Percentiles rank a stretch among this genome's conserved stretches.
These are phyloP conservation scores for Chaetomiaceae sp. DNA, from an alignment of 2,329 filamentous ascomycete species.

Conservation along the genomic window DNA sequence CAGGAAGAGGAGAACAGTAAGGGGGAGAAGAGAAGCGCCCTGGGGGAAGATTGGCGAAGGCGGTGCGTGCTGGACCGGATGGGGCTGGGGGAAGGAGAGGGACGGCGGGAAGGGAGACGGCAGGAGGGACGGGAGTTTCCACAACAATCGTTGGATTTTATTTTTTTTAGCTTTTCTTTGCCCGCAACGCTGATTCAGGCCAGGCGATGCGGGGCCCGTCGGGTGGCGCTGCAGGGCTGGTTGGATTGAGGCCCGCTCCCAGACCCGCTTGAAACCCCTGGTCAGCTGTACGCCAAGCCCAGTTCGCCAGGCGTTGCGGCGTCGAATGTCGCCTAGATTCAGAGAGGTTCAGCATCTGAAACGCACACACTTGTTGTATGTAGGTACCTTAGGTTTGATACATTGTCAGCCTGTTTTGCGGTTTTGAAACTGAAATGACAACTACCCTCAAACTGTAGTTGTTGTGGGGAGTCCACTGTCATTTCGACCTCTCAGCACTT, in stretches of 20 bases:
- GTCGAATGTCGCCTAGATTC: too few relatives aligned
- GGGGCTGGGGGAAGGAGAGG: conserved; percentile 9
- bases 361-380: too few relatives aligned
- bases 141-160: conserved; percentile 25
- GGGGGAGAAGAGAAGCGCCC: conserved; percentile 36
- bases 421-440: too few relatives aligned
- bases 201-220: conserved; percentile 8
- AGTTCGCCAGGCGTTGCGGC: background rate
- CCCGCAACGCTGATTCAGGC: conserved; percentile 21
- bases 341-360: too few relatives aligned
- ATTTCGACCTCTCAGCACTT: too few relatives aligned
- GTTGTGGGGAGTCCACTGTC: too few relatives aligned
- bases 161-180: conserved; percentile 21
- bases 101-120: conserved; percentile 13
- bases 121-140: conserved; percentile 14
- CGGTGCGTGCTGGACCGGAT: conserved; percentile 32
- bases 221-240: conserved; percentile 8
- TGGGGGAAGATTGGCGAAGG: conserved; percentile 37
- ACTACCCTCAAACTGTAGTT: too few relatives aligned
- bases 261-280: background rate
- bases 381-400: too few relatives aligned
- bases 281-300: conserved; percentile 4
- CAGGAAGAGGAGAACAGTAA: conserved; percentile 24
- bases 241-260: conserved; percentile 9
- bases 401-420: too few relatives aligned